These are phyloP conservation scores for Calonectria henricotiae DNA, from an alignment of 2,329 filamentous ascomycete species.

Conservation along the genomic window DNA sequence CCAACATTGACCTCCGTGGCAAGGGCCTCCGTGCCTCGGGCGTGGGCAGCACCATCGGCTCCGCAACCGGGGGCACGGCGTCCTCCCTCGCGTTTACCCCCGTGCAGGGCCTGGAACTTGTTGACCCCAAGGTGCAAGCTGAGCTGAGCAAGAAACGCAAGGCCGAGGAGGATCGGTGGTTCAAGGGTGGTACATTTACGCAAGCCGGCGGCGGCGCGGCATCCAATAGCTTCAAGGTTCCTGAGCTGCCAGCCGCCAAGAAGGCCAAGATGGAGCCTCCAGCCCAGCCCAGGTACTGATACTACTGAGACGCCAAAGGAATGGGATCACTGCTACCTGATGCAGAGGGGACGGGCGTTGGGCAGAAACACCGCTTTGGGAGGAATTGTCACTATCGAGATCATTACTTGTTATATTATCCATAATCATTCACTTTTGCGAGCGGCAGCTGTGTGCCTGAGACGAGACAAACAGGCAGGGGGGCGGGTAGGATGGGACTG, in stretches of 20 bases:
- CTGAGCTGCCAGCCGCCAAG: slow-evolving; percentile 81
- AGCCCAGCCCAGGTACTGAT: slow-evolving; percentile 48
- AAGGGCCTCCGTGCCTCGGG: slow-evolving; percentile 87
- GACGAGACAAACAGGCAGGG: slow-evolving; percentile 13
- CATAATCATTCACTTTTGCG: background rate
- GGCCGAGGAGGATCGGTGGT: slow-evolving; percentile 95
- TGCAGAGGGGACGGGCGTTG: background rate
- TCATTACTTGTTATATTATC: slow-evolving; percentile 13
- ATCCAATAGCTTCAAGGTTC: slow-evolving; percentile 85
- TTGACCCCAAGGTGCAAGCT: slow-evolving; percentile 91
- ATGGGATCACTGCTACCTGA: background rate
- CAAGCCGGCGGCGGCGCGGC: slow-evolving; percentile 76
- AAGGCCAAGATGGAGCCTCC: slow-evolving; percentile 69
- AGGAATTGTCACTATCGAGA: slow-evolving; percentile 1
- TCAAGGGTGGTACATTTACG: slow-evolving; percentile 97
- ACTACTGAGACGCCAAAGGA: background rate
- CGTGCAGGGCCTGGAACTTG: slow-evolving; percentile 93
- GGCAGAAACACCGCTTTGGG: background rate
- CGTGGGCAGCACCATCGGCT: slow-evolving; percentile 80
- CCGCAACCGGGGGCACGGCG: slow-evolving; percentile 81
- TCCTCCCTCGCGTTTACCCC: slow-evolving; percentile 95
- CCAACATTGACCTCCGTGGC: slow-evolving; percentile 80
- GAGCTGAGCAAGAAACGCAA: slow-evolving; percentile 93
- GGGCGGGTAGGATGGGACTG: slow-evolving; percentile 31
- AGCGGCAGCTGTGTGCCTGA: background rate